Percentiles rank a stretch among this genome's conserved stretches.
Conservation (phyloP, 495 filamentous ascomycete species). For the Neurospora sp. region DNA sequence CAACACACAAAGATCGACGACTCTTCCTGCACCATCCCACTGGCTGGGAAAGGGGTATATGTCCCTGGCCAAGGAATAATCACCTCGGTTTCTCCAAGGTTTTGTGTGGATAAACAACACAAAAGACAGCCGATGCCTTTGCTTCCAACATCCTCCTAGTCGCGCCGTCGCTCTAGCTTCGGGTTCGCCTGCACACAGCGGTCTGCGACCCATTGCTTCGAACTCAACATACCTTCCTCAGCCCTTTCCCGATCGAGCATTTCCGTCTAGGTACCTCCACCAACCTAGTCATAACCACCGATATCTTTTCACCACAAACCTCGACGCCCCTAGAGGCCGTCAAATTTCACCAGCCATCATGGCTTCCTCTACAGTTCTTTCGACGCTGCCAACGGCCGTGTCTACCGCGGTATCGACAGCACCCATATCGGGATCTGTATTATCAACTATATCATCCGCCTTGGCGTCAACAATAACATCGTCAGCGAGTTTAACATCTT, state of each 20-base stretch:
- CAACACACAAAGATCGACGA: background rate
- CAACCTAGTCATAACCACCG: background rate
- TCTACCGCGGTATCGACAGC: slow-evolving; percentile 3
- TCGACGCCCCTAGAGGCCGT: background rate
- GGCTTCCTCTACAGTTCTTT: background rate
- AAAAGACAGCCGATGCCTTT: background rate
- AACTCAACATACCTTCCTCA: background rate
- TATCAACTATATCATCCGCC: slow-evolving; percentile 1
- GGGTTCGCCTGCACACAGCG: background rate
- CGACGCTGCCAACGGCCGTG: background rate
- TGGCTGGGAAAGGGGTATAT: background rate
- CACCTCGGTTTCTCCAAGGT: background rate
- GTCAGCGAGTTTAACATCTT: background rate
- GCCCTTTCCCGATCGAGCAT: background rate
- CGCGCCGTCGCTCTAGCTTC: background rate
- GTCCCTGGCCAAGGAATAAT: background rate
- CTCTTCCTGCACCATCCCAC: background rate
- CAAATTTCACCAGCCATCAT: background rate
- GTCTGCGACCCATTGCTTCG: background rate
- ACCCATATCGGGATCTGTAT: background rate
- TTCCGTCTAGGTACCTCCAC: background rate
- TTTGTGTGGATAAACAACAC: background rate
- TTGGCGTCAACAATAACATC: background rate
- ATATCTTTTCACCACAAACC: background rate
- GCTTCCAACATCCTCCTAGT: background rate